Base-by-base conservation (phyloP, 495 filamentous ascomycete species). In the Penicillium paxilli region DNA sequence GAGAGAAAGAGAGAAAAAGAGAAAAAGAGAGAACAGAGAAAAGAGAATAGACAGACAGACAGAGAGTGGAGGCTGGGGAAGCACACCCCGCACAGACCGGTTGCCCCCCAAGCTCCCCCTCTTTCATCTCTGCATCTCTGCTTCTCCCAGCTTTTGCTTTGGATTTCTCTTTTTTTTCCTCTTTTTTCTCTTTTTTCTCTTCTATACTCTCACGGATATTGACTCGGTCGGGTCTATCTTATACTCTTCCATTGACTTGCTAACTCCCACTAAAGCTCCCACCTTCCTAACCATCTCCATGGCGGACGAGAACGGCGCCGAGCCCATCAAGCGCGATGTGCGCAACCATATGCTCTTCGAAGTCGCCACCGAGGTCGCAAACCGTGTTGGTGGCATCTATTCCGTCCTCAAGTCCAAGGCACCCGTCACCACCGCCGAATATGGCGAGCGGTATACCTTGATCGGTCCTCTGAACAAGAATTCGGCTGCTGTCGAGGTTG, bases 381-480 rank as follows among this genome's bases (percentile, higher is more conserved):
- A 98, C 77, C 84, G 95, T 75, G 94, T 98, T 51, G 94, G 94
- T 65, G 94, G 94, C 57, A 98, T 98, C 74, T 98, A 98, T 77
- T 97, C 93, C 12, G 94, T 98, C 47, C 84, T 98, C 67, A 98
- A 98, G 75, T 98, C 94, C 47, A 98, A 98, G 71, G 93, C 94
- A 17, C 92, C 94, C 8, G 93, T 98, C 44, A 98, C 94, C 23
- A 96, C 94, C 0, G 91, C 91, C 16, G 94, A 98, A 71, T 98
- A 98, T 93, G 95, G 94, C 62, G 90, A 96, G 51, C 85, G 91
- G 52, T 98, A 98, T 74, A 96, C 90, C 35, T 80, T 98, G 45
- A 92, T 98, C 70, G 94, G 94, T 5, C 94, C 94, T 45, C 84
- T 96, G 64, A 98, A 98, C 68, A 85, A 87, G 59, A 80, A 86